Conservation (phyloP, 2,329 filamentous ascomycete species). For the Penicillium nordicum region DNA sequence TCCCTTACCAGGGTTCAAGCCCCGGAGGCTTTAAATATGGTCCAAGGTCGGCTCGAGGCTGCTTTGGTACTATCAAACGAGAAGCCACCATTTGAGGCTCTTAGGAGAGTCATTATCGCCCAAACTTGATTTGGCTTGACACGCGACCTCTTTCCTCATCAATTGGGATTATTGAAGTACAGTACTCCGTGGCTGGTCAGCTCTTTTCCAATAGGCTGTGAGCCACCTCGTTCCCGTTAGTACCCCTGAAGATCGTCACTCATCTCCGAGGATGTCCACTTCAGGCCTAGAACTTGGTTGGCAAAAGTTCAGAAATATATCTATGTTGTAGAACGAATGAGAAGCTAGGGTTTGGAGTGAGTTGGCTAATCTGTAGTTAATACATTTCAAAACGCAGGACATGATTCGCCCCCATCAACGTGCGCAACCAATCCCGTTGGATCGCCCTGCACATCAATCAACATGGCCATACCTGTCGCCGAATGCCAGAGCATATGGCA, state of each 20-base stretch:
- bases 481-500: conserved; percentile 54
- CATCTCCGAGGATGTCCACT: neutral
- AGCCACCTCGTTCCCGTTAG: neutral
- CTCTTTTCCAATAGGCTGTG: neutral
- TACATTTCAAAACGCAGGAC: neutral
- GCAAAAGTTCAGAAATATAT: neutral
- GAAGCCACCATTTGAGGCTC: neutral
- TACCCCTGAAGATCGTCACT: neutral
- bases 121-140: neutral
- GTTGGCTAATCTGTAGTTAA: neutral
- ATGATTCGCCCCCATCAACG: conserved; percentile 2
- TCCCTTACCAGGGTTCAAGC: too few relatives aligned
- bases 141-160: neutral
- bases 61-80: neutral
- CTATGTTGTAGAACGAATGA: neutral
- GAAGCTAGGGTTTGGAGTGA: neutral
- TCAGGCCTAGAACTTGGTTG: neutral
- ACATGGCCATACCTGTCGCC: conserved; percentile 46
- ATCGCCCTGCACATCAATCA: conserved; percentile 33
- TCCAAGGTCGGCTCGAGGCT: neutral
- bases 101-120: neutral
- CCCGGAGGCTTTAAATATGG: neutral
- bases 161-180: neutral
- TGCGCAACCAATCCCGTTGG: conserved; percentile 17
- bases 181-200: neutral